Conservation (phyloP, 2,329 filamentous ascomycete species). For the Sporothrix sp. region DNA sequence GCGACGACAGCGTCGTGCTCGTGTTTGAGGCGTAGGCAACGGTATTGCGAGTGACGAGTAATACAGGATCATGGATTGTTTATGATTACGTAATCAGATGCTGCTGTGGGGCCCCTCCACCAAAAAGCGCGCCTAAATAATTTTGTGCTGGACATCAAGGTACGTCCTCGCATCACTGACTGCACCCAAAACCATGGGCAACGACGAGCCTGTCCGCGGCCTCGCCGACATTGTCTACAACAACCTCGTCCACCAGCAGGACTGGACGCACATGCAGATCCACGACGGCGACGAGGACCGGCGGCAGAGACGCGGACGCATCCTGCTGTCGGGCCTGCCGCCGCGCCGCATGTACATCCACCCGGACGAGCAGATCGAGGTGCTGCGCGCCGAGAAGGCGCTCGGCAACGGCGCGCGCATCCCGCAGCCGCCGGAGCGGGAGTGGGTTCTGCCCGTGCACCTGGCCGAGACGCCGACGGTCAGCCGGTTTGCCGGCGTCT, state of each 20-base stretch:
- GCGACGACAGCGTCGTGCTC: constrained; percentile 68
- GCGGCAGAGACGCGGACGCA: constrained; percentile 38
- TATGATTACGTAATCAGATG: too few species aligned
- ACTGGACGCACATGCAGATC: constrained; percentile 55
- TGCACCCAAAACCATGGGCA: too few species aligned
- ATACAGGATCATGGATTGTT: too few species aligned
- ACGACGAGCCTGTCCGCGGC: too few species aligned
- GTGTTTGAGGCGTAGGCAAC: constrained; percentile 49
- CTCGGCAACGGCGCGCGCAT: constrained; percentile 36
- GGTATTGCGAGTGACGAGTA: too few species aligned
- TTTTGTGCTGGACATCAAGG: too few species aligned
- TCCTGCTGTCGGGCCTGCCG: constrained; percentile 62
- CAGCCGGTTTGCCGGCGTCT: constrained; percentile 54
- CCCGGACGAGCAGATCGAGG: constrained; percentile 70
- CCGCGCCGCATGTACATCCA: constrained; percentile 67
- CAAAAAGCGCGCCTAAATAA: too few species aligned
- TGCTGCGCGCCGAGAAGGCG: constrained; percentile 51
- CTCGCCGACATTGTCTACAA: constrained; percentile 54
- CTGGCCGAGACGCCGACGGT: constrained; percentile 65
- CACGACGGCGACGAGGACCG: constrained; percentile 34
- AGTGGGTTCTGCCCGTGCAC: constrained; percentile 71
- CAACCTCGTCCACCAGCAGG: constrained; percentile 66
- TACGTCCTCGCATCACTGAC: too few species aligned
- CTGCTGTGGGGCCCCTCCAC: too few species aligned
- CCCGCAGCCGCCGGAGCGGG: constrained; percentile 46